Evolutionary conservation across 2,329 filamentous ascomycete genomes (phyloP), one percentile per base, ranked within the genome.

Genomic region (Trichoderma semiorbis): DNA sequence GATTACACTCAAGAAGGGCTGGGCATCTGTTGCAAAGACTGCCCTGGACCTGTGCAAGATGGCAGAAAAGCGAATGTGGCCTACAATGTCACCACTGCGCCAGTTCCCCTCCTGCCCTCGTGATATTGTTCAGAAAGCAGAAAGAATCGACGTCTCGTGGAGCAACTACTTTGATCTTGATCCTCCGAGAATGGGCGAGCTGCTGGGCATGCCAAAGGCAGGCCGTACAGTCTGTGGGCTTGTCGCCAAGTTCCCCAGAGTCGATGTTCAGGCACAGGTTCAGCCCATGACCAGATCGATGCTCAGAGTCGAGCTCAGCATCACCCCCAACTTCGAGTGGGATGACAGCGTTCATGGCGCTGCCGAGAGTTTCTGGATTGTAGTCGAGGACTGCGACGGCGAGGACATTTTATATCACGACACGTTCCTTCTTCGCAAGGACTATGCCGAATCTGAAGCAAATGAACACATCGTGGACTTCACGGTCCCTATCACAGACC

Each of bases 31-130:
- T 4, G 93, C 96, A 10, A 97, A 96, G 84, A 94, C 92, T 74
- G 95, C 96, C 0, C 85, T 99, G 55, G 93, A 97, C 77, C 87
- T 99, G 68, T 99, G 97, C 84, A 99, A 99, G 84, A 98, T 97
- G 94, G 96, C 95, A 0, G 96, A 99, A 85, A 97, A 97, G 86
- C 89, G 97, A 64, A 99, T 99, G 97, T 99, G 96, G 96, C 95
- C 95, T 16, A 98, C 95, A 7, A 99, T 98, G 96, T 93, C 94
- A 47, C 96, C 97, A 12, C 86, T 99, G 36, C 90, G 96, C 69
- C 96, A 99, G 78, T 99, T 99, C 79, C 89, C 92, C 4, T 84
- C 85, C 50, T 97, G 94, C 78, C 90, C 95, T 3, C 86, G 90
- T 53, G 95, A 98, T 72, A 93, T 98, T 68, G 85, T 98, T 63